phyloP scores from a whole-genome alignment of 2,329 filamentous ascomycete species.

The Botrytis medusae region DNA sequence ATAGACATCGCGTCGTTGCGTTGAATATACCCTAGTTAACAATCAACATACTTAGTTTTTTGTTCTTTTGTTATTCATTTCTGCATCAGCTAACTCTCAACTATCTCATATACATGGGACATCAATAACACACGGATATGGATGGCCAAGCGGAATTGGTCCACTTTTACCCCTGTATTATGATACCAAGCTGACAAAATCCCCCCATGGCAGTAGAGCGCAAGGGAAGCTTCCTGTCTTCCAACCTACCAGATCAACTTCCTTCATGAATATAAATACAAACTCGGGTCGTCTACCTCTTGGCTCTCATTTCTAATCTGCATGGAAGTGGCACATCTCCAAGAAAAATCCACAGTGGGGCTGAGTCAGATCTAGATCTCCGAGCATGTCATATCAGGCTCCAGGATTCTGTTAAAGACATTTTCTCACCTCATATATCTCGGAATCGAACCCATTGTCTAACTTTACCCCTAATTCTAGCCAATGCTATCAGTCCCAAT shows the following conservation, averaged over 20 bases:
- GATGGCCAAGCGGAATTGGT: not conserved
- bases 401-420: not conserved
- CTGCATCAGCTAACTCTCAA: not conserved
- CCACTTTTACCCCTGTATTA: not conserved
- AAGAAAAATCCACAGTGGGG: not conserved
- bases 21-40: slow-evolving; percentile 36
- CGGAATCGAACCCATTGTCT: not conserved
- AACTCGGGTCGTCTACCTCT: too few species aligned
- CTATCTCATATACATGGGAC: not conserved
- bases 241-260: not conserved
- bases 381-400: not conserved
- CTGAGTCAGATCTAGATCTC: not conserved
- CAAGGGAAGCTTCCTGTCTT: not conserved
- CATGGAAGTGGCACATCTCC: not conserved
- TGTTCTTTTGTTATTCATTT: not conserved
- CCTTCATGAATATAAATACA: not conserved
- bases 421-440: not conserved
- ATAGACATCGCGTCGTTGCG: slow-evolving; percentile 31
- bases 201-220: not conserved
- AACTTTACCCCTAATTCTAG: too few species aligned
- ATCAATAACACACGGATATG: not conserved
- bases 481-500: not conserved
- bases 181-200: not conserved
- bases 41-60: slow-evolving; percentile 3
- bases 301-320: not conserved